Percentiles rank a stretch among this genome's conserved stretches.
phyloP scores from a whole-genome alignment of 2,329 filamentous ascomycete species.

The Paramyrothecium roridum region DNA sequence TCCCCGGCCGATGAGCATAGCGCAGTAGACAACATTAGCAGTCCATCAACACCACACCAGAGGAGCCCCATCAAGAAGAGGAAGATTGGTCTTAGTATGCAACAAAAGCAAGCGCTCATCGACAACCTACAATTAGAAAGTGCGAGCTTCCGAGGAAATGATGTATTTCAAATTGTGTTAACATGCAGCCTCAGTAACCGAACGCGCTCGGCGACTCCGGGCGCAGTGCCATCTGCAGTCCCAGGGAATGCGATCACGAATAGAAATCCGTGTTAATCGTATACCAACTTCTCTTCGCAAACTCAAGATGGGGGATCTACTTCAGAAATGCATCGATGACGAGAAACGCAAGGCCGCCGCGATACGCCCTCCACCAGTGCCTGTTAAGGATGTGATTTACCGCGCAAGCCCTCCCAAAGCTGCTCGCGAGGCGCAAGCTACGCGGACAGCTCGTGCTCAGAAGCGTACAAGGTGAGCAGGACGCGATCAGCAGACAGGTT shows the following conservation, averaged over 20 bases:
- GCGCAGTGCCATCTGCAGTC: slow-evolving; percentile 88
- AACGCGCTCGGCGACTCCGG: slow-evolving; percentile 81
- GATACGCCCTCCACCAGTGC: slow-evolving; percentile 41
- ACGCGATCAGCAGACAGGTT: background rate
- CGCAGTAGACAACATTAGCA: slow-evolving; percentile 16
- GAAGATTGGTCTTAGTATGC: slow-evolving; percentile 57
- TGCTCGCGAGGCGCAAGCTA: slow-evolving; percentile 16
- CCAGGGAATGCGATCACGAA: slow-evolving; percentile 76
- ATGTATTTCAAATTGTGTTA: slow-evolving; percentile 1
- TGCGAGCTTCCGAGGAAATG: slow-evolving; percentile 37
- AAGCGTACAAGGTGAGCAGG: slow-evolving; percentile 51
- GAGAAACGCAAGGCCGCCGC: slow-evolving; percentile 34
- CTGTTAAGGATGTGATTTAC: slow-evolving; percentile 43
- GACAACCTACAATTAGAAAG: slow-evolving; percentile 88
- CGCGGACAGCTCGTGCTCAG: slow-evolving; percentile 23
- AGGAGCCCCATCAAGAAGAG: slow-evolving; percentile 63
- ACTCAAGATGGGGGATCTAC: slow-evolving; percentile 76
- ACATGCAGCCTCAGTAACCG: slow-evolving; percentile 61
- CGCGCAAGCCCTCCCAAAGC: slow-evolving; percentile 33
- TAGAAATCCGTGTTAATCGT: slow-evolving; percentile 91
- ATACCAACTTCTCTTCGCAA: slow-evolving; percentile 79
- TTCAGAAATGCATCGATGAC: slow-evolving; percentile 48
- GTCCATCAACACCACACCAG: slow-evolving; percentile 35
- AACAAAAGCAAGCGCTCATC: slow-evolving; percentile 82
- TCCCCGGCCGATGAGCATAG: slow-evolving; percentile 15